These are phyloP conservation scores for Wickerhamomyces tratensis DNA, from an alignment of 805 yeast species.

Conservation along the genomic window DNA sequence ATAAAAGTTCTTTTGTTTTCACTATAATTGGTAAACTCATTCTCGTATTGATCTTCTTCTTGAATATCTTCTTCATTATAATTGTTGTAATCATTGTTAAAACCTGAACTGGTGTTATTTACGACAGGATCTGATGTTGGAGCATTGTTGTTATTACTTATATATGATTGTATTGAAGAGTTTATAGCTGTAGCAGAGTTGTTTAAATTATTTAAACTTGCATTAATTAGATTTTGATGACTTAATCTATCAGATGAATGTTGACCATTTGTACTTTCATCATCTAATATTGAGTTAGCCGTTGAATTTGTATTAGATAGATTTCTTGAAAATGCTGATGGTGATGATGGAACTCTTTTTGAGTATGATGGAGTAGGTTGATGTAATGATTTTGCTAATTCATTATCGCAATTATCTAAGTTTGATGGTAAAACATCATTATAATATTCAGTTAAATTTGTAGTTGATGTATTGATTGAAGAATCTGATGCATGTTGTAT, in stretches of 20 bases:
- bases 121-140: no score
- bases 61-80: constrained; percentile 22
- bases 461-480: constrained; percentile 14
- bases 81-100: no score
- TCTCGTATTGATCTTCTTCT: constrained; percentile 36
- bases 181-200: no score
- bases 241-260: no score
- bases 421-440: constrained; percentile 14
- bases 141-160: no score
- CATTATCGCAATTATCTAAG: constrained; percentile 17
- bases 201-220: no score
- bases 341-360: constrained; percentile 2
- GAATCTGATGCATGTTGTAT: constrained; percentile 11
- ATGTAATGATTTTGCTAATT: constrained; percentile 16
- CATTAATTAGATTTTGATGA: no score
- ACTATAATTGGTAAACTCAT: constrained; percentile 35
- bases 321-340: not conserved
- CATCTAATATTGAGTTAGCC: not conserved
- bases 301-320: not conserved
- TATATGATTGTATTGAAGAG: no score
- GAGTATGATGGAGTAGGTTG: constrained; percentile 16
- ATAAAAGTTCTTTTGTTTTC: constrained; percentile 32
- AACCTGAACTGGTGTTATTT: not conserved
- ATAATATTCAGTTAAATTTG: constrained; percentile 18
- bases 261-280: not conserved